Evolutionary conservation across 2,329 filamentous ascomycete species (phyloP), one percentile per base, ranked within the genome.

Genomic region (Stagonosporopsis tanaceti): DNA sequence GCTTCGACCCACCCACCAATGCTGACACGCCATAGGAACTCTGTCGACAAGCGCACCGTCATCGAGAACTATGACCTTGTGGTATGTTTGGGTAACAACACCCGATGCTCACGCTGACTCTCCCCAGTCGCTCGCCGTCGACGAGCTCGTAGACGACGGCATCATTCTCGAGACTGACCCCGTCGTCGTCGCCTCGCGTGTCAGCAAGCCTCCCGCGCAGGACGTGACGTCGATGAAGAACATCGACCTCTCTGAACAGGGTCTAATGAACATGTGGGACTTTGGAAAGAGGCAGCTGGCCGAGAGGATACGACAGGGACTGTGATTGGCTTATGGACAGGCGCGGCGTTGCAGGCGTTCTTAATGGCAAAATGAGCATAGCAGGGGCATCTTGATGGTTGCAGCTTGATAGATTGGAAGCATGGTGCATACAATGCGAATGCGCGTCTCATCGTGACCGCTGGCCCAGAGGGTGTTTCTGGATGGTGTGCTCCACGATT

Each of bases 41-140:
- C 92, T 32, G 93, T 96, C 47, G 95, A 99, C 82, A 97, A 97
- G 85, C 89, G 95, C 66, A 98, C 95, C 56, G 93, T 98, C 66
- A 89, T 98, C 73, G 95, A 99, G 80, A 98, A 98, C 85, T 99
- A 98, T 83, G 95, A 98, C 78, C 86, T 98, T 22, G 91, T 97
- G 61, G 73, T 76, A 69, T 32, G 74, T 66, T 37, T 15, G n/a
- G 1, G 15, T 11, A 22, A 22, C 17, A 4, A 3, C 22, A 48
- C 6, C 22, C 8, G 14, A 30, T 9, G 5, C n/a, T 14, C 11
- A n/a, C 34, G 96, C 70, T 73, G 95, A 84, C 93, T 95, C 76
- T 83, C 94, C 24, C 25, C 90, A 97, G 61, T 91, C 93, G 14
- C 87, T 99, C 51, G 92, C 93, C 41, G 91, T 99, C 64, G 95